Evolutionary conservation across 768 basidiomycete species (phyloP).

Genomic region (Hypholoma sublateritium): DNA sequence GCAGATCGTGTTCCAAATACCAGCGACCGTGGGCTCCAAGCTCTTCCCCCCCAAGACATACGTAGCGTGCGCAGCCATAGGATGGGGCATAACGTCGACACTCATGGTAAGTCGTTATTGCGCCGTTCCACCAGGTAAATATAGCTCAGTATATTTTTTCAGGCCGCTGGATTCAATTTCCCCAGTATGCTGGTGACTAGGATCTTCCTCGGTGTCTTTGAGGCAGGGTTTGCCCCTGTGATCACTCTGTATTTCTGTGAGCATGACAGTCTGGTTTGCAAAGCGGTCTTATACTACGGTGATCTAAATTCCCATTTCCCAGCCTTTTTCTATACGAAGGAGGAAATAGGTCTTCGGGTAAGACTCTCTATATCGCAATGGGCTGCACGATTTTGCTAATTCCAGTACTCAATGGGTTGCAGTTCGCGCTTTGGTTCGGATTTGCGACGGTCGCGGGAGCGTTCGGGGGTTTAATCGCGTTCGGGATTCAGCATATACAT

Average conservation of each 20-base stretch:
- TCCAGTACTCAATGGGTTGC: background rate
- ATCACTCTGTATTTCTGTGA: constrained; percentile 79
- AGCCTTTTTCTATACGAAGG: constrained; percentile 79
- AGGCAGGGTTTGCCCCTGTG: constrained; percentile 75
- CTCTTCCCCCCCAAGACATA: constrained; percentile 67
- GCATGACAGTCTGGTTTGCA: constrained; percentile 19
- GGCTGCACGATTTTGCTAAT: background rate
- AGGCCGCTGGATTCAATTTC: constrained; percentile 66
- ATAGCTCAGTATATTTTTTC: background rate
- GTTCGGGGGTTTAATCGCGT: constrained; percentile 83
- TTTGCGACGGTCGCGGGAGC: constrained; percentile 85
- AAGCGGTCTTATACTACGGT: background rate
- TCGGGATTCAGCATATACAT: constrained; percentile 68
- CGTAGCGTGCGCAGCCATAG: constrained; percentile 63
- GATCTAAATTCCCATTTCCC: background rate
- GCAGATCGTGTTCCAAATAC: constrained; percentile 70
- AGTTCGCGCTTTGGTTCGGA: constrained; percentile 81
- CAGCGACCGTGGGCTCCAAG: constrained; percentile 65
- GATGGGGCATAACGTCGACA: constrained; percentile 78
- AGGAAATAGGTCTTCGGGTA: constrained; percentile 71
- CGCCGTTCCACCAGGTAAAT: background rate
- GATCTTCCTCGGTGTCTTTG: constrained; percentile 71
- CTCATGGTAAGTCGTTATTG: constrained; percentile 49
- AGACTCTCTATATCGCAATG: constrained; percentile 8
- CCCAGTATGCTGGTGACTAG: constrained; percentile 57